A percentile compares a stretch with the other conserved stretches of the same genome.
phyloP scores from a whole-genome alignment of 176 grass and related monocot genomes.

The Puccinellia tenuiflora region DNA sequence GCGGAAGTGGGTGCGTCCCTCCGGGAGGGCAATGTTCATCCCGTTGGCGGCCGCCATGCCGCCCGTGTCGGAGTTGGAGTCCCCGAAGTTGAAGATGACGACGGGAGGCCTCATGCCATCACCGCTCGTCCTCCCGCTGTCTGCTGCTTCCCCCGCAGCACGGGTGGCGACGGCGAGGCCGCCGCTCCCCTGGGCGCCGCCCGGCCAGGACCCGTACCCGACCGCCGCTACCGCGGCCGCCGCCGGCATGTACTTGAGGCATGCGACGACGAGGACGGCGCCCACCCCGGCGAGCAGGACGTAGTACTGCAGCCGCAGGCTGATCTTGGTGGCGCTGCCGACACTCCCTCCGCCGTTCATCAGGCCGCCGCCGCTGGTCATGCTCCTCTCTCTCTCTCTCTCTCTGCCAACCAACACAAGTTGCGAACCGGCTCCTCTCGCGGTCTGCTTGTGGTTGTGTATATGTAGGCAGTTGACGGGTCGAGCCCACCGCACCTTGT shows the following conservation, averaged over 20 bases:
- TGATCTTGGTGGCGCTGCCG: background rate
- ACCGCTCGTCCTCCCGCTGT: background rate
- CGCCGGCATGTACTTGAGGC: conserved; percentile 31
- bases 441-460: no score
- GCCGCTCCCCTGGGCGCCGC: background rate
- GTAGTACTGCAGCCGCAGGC: conserved; percentile 40
- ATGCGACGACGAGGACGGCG: conserved; percentile 3
- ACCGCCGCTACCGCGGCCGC: background rate
- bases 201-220: conserved; percentile 10
- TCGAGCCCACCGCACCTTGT: background rate
- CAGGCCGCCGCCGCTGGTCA: background rate
- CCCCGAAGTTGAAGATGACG: conserved; percentile 83
- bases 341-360: background rate
- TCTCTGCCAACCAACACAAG: background rate
- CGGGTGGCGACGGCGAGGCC: background rate
- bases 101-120: background rate
- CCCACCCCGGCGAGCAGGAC: conserved; percentile 24
- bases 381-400: background rate
- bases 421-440: no score
- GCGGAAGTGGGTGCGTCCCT: conserved; percentile 60
- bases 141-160: background rate
- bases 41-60: conserved; percentile 54
- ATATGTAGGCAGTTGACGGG: background rate
- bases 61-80: conserved; percentile 96
- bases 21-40: conserved; percentile 31